Conservation (phyloP, 805 yeast species). For the Starmerella floricola region DNA sequence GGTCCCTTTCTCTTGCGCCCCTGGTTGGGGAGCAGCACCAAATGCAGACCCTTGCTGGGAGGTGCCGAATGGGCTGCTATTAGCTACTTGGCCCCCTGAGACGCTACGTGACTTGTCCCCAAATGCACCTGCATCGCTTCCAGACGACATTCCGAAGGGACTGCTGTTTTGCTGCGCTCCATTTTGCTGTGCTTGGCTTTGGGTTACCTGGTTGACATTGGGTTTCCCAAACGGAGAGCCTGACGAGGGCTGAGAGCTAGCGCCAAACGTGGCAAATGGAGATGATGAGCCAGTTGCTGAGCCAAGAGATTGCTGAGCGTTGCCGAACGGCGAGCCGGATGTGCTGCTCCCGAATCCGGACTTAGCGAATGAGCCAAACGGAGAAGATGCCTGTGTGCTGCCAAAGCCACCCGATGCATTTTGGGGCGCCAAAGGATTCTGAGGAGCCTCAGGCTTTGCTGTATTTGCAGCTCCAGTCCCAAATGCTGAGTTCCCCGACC, state of each 20-base stretch:
- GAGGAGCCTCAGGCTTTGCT: background rate
- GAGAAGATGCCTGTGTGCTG: background rate
- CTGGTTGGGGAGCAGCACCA: too few species aligned
- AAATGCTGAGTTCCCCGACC: conserved; percentile 22
- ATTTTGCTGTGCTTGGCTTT: too few species aligned
- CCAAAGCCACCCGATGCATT: too few species aligned
- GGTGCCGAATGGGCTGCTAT: too few species aligned
- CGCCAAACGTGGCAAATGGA: conserved; percentile 2
- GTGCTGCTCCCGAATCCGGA: conserved; percentile 5
- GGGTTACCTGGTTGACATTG: too few species aligned
- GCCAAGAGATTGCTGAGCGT: background rate
- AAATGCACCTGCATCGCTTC: too few species aligned
- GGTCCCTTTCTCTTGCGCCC: too few species aligned
- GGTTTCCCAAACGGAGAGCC: background rate
- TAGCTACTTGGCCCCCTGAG: too few species aligned
- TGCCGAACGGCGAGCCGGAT: conserved; percentile 6
- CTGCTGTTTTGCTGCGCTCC: too few species aligned
- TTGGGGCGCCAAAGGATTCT: background rate
- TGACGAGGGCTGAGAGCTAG: background rate
- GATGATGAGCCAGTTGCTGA: background rate
- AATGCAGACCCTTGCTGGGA: too few species aligned
- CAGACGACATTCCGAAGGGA: too few species aligned
- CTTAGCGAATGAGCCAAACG: background rate
- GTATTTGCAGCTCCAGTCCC: conserved; percentile 20
- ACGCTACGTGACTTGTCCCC: too few species aligned